These are phyloP conservation scores for Citrus glauca DNA, from an alignment of 345 rosid species.

Conservation along the genomic window DNA sequence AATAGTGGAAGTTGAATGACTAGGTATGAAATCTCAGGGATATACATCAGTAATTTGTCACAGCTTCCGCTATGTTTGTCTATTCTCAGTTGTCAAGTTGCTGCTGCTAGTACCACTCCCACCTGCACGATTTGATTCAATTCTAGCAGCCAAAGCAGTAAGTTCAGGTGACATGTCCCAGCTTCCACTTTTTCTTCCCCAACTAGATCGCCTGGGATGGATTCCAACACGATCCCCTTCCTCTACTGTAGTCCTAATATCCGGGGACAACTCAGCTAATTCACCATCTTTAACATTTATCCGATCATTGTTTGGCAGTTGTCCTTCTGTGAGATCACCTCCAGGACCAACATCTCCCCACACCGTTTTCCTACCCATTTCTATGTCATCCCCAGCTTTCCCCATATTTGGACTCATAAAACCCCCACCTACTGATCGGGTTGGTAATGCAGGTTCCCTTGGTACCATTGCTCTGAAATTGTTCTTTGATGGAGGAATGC, in stretches of 20 bases:
- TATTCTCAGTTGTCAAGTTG: conserved; percentile 50
- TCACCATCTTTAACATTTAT: conserved; percentile 79
- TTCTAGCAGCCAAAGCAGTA: conserved; percentile 85
- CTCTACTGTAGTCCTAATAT: conserved; percentile 59
- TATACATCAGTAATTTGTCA: conserved; percentile 13
- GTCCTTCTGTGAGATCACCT: conserved; percentile 61
- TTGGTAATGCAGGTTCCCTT: conserved; percentile 64
- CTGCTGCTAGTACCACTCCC: conserved; percentile 54
- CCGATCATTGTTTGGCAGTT: conserved; percentile 51
- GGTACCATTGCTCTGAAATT: conserved; percentile 68
- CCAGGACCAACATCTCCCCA: conserved; percentile 79
- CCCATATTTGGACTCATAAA: conserved; percentile 99
- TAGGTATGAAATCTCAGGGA: conserved; percentile 1
- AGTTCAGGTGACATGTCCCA: conserved; percentile 88
- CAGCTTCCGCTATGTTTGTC: conserved; percentile 33
- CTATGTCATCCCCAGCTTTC: conserved; percentile 81
- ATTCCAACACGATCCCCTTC: conserved; percentile 60
- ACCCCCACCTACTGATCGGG: conserved; percentile 61
- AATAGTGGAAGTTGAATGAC: conserved; percentile 6
- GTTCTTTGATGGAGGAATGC: conserved; percentile 73
- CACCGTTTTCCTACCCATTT: conserved; percentile 93
- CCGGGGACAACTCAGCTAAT: conserved; percentile 67
- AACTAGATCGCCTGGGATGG: conserved; percentile 76
- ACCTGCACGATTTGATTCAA: conserved; percentile 57
- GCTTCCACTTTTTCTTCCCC: conserved; percentile 81